phyloP scores from a whole-genome alignment of 2,329 filamentous ascomycete species.

The Alternaria sp. region DNA sequence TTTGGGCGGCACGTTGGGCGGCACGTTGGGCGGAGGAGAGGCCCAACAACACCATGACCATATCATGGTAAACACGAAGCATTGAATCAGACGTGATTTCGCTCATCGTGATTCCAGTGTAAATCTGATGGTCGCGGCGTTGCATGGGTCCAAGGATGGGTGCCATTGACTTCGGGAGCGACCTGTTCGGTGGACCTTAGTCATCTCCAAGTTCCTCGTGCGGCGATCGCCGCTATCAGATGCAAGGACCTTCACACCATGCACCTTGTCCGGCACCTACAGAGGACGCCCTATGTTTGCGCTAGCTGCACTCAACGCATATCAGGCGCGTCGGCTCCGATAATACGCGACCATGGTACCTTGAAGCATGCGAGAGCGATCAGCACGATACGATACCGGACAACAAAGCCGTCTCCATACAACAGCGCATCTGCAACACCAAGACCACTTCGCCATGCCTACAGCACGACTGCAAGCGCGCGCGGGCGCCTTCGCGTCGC shows the following conservation, averaged over 20 bases:
- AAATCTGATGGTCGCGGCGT: neutral
- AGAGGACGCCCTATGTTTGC: conserved; percentile 30
- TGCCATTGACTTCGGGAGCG: neutral
- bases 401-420: conserved; percentile 10
- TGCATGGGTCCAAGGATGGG: neutral
- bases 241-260: conserved; percentile 28
- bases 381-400: conserved; percentile 7
- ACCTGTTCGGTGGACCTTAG: conserved; percentile 11
- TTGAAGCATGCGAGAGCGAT: conserved; percentile 6
- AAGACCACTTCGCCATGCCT: conserved; percentile 22
- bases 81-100: neutral
- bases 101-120: neutral
- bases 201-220: conserved; percentile 16
- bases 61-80: neutral
- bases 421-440: neutral
- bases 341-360: neutral
- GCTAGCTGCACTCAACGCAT: conserved; percentile 34
- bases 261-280: conserved; percentile 23
- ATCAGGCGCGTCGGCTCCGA: conserved; percentile 1
- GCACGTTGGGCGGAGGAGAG: neutral
- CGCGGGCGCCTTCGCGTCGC: conserved; percentile 74
- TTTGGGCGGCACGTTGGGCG: neutral
- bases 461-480: conserved; percentile 25
- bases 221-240: conserved; percentile 12
- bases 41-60: neutral